These are phyloP conservation scores for Cytospora leucostoma DNA, from an alignment of 2,329 filamentous ascomycete species.

Conservation along the genomic window DNA sequence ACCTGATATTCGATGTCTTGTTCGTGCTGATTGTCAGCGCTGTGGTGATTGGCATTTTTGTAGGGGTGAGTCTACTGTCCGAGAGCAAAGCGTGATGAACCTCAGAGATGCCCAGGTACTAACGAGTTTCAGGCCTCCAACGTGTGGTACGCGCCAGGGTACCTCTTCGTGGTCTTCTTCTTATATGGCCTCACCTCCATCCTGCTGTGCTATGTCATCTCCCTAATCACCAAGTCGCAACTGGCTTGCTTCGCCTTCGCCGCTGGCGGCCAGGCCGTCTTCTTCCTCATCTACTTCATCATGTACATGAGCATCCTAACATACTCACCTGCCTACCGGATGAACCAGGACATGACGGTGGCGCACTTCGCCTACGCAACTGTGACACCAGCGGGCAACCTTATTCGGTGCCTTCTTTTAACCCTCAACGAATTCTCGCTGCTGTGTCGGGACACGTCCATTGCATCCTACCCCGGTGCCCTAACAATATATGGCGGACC, in stretches of 20 bases:
- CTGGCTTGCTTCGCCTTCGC: constrained; percentile 60
- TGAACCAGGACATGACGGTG: constrained; percentile 67
- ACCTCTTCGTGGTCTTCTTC: constrained; percentile 78
- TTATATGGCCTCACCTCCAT: constrained; percentile 80
- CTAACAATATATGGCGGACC: constrained; percentile 79
- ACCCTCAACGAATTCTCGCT: constrained; percentile 82
- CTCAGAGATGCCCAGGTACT: neutral
- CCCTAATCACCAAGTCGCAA: constrained; percentile 56
- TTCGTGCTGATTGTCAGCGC: constrained; percentile 70
- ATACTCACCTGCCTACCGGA: constrained; percentile 68
- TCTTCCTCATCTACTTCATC: constrained; percentile 72
- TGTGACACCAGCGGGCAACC: constrained; percentile 75
- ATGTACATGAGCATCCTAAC: constrained; percentile 72
- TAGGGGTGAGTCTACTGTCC: constrained; percentile 15
- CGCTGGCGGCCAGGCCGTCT: constrained; percentile 71
- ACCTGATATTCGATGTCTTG: constrained; percentile 76
- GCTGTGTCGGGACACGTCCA: constrained; percentile 65
- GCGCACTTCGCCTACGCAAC: constrained; percentile 75
- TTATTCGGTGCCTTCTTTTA: constrained; percentile 73
- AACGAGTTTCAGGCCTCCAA: constrained; percentile 42
- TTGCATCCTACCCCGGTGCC: constrained; percentile 68
- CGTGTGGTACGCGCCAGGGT: constrained; percentile 77
- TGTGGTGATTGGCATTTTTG: constrained; percentile 69
- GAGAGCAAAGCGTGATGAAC: neutral
- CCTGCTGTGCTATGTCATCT: constrained; percentile 77